Evolutionary conservation across 2,329 filamentous ascomycete genomes (phyloP), one percentile per base, ranked within the genome.

Genomic region (Didymellaceae sp.): DNA sequence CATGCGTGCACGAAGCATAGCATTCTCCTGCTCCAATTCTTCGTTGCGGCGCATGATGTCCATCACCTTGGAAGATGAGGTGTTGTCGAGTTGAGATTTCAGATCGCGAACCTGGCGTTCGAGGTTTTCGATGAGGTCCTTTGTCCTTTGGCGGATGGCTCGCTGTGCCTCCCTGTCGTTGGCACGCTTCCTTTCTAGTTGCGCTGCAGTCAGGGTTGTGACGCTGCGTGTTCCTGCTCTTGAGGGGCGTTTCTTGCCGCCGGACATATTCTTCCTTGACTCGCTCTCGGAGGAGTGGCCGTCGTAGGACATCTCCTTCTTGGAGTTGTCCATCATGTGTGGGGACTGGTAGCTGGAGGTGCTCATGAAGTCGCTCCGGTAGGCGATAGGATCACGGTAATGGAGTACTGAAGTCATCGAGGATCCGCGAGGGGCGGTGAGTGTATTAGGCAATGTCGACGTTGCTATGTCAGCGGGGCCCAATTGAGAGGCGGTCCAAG

Each of bases 111-210:
- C 77, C 49, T 80, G 78, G 39, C 75, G 72, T 59, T 85, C 81
- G n/a, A 85, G 75, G 21, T 72, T 74, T 55, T 84, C 81, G 53
- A 84, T 84, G 64, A 83, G 81, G 57, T 83, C 80, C 57, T 82
- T 84, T 32, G 81, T 84, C 53, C 82, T 72, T 62, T 83, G 80
- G 22, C 82, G 79, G 57, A 84, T 85, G 39, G 81, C 82, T 57
- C 82, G 76, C 63, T 85, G 82, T 45, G 82, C 82, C 67, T 85
- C 82, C 54, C 82, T 76, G 65, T 85, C 82, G 66, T 84, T 84
- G 54, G 82, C 82, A 52, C 82, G 75, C 66, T 85, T 85, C 41
- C 82, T 74, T 60, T 84, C 82, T 39, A 85, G 72, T 61, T 84
- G 82, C 50, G 82, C 81, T 24, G 80, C 77, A 13, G 81, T 82